Evolutionary conservation across 192 early-diverging fungal species (phyloP).

Genomic region (Chytriomyces sp.): DNA sequence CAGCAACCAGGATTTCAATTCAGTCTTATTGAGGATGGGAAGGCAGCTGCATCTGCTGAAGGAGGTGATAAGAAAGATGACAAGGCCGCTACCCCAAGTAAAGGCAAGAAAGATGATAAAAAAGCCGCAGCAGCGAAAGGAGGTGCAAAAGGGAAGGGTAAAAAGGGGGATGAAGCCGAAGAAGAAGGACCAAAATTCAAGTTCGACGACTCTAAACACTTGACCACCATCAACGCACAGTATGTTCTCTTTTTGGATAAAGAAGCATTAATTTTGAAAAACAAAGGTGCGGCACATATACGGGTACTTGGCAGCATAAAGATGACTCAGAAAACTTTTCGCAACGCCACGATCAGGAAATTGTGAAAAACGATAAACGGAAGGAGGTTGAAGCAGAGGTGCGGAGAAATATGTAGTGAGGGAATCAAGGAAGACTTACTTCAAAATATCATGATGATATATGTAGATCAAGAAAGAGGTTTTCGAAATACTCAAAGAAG

Average conservation of each 20-base stretch:
- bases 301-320: conserved; percentile 53
- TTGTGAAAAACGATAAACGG: conserved; percentile 61
- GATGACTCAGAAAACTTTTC: conserved; percentile 65
- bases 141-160: conserved; percentile 33
- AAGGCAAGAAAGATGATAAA: conserved; percentile 11
- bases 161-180: conserved; percentile 39
- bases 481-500: conserved; percentile 61
- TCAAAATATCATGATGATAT: not conserved
- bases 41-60: conserved; percentile 5
- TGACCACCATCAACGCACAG: conserved; percentile 46
- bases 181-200: conserved; percentile 41
- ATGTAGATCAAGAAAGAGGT: conserved; percentile 61
- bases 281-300: conserved; percentile 36
- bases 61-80: conserved; percentile 11
- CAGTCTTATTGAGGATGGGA: conserved; percentile 28
- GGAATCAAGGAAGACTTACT: not conserved
- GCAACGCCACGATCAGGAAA: conserved; percentile 67
- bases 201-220: conserved; percentile 53
- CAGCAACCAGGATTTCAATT: conserved; percentile 57
- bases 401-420: not conserved
- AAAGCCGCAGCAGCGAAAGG: conserved; percentile 36
- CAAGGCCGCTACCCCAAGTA: not conserved
- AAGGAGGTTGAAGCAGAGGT: conserved; percentile 64
- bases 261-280: not conserved
- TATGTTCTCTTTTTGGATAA: conserved; percentile 21